Conservation (phyloP, 352 stramenopile species). For the Phytophthora melonis region DNA sequence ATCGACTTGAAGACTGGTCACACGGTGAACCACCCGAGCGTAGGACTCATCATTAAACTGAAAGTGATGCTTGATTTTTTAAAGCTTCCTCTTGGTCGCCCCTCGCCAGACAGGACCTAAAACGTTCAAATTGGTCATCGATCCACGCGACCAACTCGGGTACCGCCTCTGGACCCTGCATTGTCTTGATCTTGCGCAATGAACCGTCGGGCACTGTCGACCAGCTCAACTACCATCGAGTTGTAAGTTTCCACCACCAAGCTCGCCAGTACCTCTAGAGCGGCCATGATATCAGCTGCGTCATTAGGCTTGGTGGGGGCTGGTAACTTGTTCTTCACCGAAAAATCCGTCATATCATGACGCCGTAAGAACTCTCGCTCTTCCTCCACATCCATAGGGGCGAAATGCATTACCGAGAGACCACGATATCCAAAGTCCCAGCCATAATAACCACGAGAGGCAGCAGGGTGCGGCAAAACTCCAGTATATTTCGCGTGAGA, state of each 20-base stretch:
- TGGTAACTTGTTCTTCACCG: slow-evolving; percentile 16
- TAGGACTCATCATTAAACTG: neutral
- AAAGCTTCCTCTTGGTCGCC: neutral
- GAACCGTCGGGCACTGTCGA: too few species aligned
- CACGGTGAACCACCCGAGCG: too few species aligned
- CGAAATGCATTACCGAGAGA: slow-evolving; percentile 15
- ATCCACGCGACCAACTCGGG: neutral
- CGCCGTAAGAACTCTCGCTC: neutral
- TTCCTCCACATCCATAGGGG: neutral
- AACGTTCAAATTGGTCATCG: neutral
- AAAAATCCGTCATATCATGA: slow-evolving; percentile 28
- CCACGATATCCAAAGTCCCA: slow-evolving; percentile 23
- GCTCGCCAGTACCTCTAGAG: neutral
- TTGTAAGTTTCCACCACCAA: neutral
- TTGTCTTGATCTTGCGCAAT: too few species aligned
- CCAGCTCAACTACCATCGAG: too few species aligned
- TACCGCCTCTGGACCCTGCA: neutral
- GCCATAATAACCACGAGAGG: slow-evolving; percentile 5
- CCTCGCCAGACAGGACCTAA: neutral
- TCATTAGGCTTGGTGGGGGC: neutral
- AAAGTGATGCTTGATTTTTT: neutral
- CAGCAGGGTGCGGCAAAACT: slow-evolving; percentile 30
- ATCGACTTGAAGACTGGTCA: too few species aligned
- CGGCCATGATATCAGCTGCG: neutral
- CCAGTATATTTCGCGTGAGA: slow-evolving; percentile 11